A percentile compares a stretch with the other conserved stretches of the same genome.
These are phyloP conservation scores for Beauveria australis DNA, from an alignment of 2,329 filamentous ascomycete genomes.

Conservation along the genomic window DNA sequence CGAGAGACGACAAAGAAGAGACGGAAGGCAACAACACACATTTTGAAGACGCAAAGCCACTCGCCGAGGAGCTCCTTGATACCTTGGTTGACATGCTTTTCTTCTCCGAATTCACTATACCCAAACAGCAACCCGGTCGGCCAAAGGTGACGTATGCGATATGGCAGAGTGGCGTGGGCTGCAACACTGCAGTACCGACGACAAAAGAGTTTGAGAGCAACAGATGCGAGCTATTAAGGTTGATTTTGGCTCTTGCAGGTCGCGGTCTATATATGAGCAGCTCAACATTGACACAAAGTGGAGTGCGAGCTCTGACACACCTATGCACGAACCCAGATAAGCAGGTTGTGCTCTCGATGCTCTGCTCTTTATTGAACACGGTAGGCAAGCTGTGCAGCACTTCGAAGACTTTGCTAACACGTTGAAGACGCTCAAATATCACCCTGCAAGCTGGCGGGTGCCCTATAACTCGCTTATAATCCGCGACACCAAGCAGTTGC, in stretches of 20 bases:
- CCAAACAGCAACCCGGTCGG: conserved; percentile 60
- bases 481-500: conserved; percentile 79
- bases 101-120: conserved; percentile 82
- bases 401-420: background rate
- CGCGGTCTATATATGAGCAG: conserved; percentile 91
- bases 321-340: conserved; percentile 83
- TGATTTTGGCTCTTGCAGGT: conserved; percentile 78
- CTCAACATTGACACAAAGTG: conserved; percentile 68
- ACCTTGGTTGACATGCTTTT: conserved; percentile 84
- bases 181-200: conserved; percentile 78
- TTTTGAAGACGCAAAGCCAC: conserved; percentile 74
- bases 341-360: conserved; percentile 77
- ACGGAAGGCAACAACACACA: conserved; percentile 44
- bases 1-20: conserved; percentile 45
- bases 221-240: conserved; percentile 76
- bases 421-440: conserved; percentile 79
- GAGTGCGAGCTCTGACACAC: conserved; percentile 79
- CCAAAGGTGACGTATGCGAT: conserved; percentile 86
- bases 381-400: conserved; percentile 37
- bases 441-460: conserved; percentile 86
- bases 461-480: conserved; percentile 90
- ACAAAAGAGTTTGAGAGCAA: conserved; percentile 92
- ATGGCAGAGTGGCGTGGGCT: conserved; percentile 96
- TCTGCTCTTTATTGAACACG: conserved; percentile 92
- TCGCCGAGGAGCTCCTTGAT: conserved; percentile 89